Percentiles rank a stretch among this genome's conserved stretches.
Evolutionary conservation across 441 rosid genomes (phyloP).

Genomic region (Adansonia gregorii): DNA sequence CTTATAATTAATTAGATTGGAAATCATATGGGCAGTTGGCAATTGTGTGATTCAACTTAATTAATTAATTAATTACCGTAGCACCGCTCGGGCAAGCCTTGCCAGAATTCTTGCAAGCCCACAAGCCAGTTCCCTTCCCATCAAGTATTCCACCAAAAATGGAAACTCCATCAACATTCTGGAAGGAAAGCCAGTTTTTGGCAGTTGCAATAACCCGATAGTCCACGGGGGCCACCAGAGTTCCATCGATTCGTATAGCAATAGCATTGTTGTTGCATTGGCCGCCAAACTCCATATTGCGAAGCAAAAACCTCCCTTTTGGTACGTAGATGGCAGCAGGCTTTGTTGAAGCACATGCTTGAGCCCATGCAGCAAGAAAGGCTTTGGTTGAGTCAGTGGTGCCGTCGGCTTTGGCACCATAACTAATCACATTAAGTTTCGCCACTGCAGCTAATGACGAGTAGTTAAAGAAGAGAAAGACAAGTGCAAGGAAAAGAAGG

Average conservation of each 20-base stretch:
- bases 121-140: conserved; percentile 58
- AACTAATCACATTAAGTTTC: conserved; percentile 47
- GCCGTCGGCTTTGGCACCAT: conserved; percentile 75
- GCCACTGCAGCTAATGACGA: conserved; percentile 32
- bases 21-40: too few species aligned
- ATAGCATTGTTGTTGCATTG: conserved; percentile 52
- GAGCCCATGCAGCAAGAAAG: conserved; percentile 57
- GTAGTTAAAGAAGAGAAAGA: conserved; percentile 29
- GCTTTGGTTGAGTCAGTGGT: conserved; percentile 65
- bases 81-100: conserved; percentile 68
- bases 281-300: conserved; percentile 51
- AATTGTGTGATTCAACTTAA: too few species aligned
- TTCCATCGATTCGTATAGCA: conserved; percentile 51
- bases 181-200: conserved; percentile 48
- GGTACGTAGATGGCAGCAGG: conserved; percentile 63
- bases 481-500: conserved; percentile 21
- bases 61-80: conserved; percentile 41
- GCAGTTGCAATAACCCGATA: conserved; percentile 38
- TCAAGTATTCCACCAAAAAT: conserved; percentile 64
- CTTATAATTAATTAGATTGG: too few species aligned
- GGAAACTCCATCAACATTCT: conserved; percentile 53
- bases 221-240: conserved; percentile 64
- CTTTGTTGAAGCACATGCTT: conserved; percentile 54
- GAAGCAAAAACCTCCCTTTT: conserved; percentile 50
- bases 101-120: conserved; percentile 68